Conservation (phyloP, 1,284 basidiomycete genomes). For the Leccinum fuscescens region DNA sequence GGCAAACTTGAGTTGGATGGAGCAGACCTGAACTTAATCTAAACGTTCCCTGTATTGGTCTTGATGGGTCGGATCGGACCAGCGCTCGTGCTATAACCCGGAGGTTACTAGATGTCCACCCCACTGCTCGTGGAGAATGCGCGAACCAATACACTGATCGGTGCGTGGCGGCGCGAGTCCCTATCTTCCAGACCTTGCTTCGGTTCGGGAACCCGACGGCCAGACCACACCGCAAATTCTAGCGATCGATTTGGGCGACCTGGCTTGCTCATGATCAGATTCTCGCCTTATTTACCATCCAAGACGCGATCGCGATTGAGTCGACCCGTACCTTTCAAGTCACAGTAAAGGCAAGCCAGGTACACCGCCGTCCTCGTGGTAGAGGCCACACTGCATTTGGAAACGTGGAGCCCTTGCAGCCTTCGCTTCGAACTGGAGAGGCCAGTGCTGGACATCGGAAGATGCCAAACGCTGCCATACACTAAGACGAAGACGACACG, state of each 20-base stretch:
- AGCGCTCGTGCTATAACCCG: neutral
- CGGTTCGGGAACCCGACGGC: neutral
- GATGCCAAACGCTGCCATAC: neutral
- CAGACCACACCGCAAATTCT: neutral
- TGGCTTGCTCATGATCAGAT: neutral
- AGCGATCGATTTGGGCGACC: neutral
- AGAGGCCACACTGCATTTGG: neutral
- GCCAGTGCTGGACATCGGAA: neutral
- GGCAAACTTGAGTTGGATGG: neutral
- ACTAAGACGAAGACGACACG: neutral
- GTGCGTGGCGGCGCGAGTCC: neutral
- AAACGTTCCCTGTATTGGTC: neutral
- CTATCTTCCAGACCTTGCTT: neutral
- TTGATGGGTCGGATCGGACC: neutral
- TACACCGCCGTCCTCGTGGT: neutral
- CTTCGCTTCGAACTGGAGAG: neutral
- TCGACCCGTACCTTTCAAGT: too few species aligned
- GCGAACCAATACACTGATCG: neutral
- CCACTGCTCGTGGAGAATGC: neutral
- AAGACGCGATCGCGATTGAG: neutral
- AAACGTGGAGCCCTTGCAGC: neutral
- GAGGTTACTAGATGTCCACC: neutral
- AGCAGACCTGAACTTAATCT: constrained; percentile 6
- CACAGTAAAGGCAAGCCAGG: too few species aligned
- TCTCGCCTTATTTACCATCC: neutral